Conservation (phyloP, 345 rosid species). For the Camelina hispida region DNA sequence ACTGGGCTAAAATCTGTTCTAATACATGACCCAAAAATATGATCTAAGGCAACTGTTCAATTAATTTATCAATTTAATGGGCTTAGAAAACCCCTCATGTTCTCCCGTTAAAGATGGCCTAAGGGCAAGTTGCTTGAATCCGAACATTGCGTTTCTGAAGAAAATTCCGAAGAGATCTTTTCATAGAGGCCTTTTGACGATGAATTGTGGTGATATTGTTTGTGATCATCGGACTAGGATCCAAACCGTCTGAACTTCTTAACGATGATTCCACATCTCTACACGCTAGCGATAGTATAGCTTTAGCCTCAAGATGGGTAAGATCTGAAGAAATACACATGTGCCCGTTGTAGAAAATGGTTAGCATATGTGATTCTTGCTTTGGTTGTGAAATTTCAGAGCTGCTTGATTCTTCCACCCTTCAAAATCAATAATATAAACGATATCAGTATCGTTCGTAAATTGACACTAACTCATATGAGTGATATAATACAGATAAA, state of each 20-base stretch:
- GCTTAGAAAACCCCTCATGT: no score
- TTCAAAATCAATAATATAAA: constrained; percentile 5
- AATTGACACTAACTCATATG: background rate
- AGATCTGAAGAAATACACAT: constrained; percentile 32
- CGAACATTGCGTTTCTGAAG: constrained; percentile 36
- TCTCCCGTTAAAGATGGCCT: background rate
- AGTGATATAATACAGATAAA: no score
- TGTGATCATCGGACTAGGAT: background rate
- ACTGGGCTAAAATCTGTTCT: no score
- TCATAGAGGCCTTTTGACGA: constrained; percentile 35
- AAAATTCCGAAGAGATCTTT: constrained; percentile 37
- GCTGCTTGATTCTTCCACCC: constrained; percentile 15
- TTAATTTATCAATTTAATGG: no score
- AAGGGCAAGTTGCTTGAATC: constrained; percentile 34
- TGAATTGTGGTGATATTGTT: background rate
- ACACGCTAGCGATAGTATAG: constrained; percentile 34
- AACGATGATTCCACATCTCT: background rate
- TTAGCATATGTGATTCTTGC: constrained; percentile 23
- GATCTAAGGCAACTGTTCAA: no score
- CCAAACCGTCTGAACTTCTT: background rate
- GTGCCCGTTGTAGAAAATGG: constrained; percentile 36
- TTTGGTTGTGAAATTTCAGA: constrained; percentile 7
- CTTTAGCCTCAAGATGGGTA: constrained; percentile 23
- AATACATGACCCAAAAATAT: no score
- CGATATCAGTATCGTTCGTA: background rate